These are phyloP conservation scores for Gaeumannomyces tritici DNA, from an alignment of 2,329 filamentous ascomycete genomes.

Conservation along the genomic window DNA sequence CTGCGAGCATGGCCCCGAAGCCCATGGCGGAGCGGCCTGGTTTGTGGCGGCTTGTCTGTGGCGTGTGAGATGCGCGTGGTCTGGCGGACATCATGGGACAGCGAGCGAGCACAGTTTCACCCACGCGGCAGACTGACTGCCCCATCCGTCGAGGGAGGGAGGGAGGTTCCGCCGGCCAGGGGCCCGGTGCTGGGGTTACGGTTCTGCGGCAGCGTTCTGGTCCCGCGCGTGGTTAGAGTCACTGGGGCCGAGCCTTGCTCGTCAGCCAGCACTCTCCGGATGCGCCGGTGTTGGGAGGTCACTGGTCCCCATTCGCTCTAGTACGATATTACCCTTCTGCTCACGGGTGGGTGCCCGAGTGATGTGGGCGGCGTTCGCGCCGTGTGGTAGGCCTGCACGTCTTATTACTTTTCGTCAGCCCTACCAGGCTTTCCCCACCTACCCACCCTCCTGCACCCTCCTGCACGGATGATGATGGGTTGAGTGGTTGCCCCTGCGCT, in stretches of 20 bases:
- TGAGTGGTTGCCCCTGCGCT: neutral
- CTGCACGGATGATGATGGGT: no score
- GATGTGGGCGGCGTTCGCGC: neutral
- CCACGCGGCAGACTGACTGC: neutral
- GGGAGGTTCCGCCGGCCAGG: neutral
- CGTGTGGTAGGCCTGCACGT: neutral
- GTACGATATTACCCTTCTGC: neutral
- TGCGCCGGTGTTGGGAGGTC: neutral
- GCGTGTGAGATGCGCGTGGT: neutral
- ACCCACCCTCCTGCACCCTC: neutral
- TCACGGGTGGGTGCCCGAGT: neutral
- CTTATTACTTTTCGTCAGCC: neutral
- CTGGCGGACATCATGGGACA: neutral
- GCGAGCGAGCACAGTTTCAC: neutral
- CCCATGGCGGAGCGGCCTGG: neutral
- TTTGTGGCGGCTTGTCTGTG: neutral
- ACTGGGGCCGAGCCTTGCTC: neutral
- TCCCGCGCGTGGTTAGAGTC: neutral
- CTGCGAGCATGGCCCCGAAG: neutral
- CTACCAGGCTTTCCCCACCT: neutral
- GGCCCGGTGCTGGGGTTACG: neutral
- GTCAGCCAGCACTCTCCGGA: neutral
- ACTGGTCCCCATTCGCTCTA: neutral
- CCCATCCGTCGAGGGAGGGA: neutral
- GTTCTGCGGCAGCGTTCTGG: neutral